Base-by-base conservation (phyloP, 352 stramenopile genomes). In the Peronospora belbahrii region DNA sequence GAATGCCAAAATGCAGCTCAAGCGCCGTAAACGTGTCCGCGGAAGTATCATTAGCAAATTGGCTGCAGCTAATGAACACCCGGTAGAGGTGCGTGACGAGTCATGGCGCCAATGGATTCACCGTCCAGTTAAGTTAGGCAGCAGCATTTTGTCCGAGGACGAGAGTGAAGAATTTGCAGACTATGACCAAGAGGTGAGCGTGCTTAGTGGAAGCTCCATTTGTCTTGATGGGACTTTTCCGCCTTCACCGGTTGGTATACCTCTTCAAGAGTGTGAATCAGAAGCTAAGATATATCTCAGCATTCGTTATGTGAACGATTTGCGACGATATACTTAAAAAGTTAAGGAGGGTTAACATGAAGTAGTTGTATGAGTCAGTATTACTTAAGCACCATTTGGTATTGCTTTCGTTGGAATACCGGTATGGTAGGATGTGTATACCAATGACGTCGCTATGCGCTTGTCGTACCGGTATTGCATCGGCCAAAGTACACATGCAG, bases 261-360 rank as follows among this genome's bases (percentile, higher is more conserved):
- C 66, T 23, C 65, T 93, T 36, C 11, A 63, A 3, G 74, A 65
- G 25, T 73, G 67, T 40, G 64, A 77, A 17, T 60, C 64, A 15
- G 42, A 64, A 9, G 75, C 78, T 32, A 90, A 74, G 41, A 75
- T 94, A 40, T 81, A 69, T 38, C 52, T 94, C 33, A 88, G 74
- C 56, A 75, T 94, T 18, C 80, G 80, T 22, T 94, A 94, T 48
- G 76, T 94, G 48, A 94, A 94, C 52, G 76, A 90, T 52, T 85
- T 94, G 73, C 77, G 82, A 10, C 76, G 77, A 23, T 88, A 88
- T 43, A 66, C 65, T 1, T 88, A 74, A 9, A 62, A 44, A n/a
- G n/a, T n/a, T n/a, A n/a, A n/a, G n/a, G n/a, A n/a, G n/a, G n/a
- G n/a, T n/a, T 18, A 28, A 40, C 23, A 9, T 13, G 24, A 52